These are phyloP conservation scores for Puccinia sorghi DNA, from an alignment of 1,284 basidiomycete species.

Conservation along the genomic window DNA sequence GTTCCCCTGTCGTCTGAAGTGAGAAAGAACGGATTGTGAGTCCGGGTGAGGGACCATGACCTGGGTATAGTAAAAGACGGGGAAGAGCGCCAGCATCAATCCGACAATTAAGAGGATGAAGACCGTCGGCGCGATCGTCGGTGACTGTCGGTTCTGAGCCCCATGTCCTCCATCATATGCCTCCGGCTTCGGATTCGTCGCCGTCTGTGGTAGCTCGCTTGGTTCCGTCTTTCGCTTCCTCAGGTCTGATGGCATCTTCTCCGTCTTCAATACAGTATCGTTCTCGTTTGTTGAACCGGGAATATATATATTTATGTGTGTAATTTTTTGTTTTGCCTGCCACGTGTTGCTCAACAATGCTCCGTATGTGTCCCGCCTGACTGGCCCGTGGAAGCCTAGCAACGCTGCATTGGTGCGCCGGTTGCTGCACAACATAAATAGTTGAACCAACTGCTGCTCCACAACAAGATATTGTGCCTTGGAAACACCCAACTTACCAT, in stretches of 20 bases:
- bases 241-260: constrained; percentile 30
- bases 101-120: constrained; percentile 31
- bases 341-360: no score
- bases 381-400: no score
- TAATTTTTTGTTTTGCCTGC: no score
- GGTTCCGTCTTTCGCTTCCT: constrained; percentile 17
- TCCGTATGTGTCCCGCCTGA: no score
- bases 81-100: constrained; percentile 30
- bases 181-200: constrained; percentile 22
- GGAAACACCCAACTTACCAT: no score
- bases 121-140: constrained; percentile 43
- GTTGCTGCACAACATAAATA: no score
- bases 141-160: constrained; percentile 27
- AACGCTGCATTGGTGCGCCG: no score
- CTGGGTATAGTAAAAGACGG: constrained; percentile 48
- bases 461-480: no score
- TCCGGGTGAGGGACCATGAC: constrained; percentile 42
- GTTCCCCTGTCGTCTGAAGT: constrained; percentile 40
- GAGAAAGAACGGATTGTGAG: constrained; percentile 29
- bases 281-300: no score
- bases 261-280: neutral
- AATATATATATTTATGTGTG: no score
- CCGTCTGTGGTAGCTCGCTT: constrained; percentile 7
- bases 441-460: no score
- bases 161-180: constrained; percentile 18